Evolutionary conservation across 1,284 basidiomycete species (phyloP).

Genomic region (Amylostereum areolatum): DNA sequence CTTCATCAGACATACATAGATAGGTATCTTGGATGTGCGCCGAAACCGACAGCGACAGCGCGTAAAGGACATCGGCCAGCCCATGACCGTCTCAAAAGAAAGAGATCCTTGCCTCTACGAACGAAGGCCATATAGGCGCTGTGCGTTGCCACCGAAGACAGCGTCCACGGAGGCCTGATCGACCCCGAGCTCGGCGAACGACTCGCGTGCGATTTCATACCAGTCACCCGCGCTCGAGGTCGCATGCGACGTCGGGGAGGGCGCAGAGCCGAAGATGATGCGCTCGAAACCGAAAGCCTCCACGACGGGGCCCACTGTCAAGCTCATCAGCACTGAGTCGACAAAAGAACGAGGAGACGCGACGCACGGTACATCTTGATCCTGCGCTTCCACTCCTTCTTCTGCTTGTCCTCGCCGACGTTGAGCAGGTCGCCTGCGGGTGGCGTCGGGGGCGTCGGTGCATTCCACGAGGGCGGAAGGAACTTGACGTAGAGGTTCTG

Average conservation of each 20-base stretch:
- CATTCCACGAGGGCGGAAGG: slow-evolving; percentile 72
- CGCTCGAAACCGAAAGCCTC: slow-evolving; percentile 57
- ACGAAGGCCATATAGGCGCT: slow-evolving; percentile 46
- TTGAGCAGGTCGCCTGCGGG: slow-evolving; percentile 29
- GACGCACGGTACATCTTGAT: slow-evolving; percentile 87
- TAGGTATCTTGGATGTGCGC: no score
- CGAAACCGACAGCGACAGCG: no score
- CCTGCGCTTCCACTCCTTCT: slow-evolving; percentile 72
- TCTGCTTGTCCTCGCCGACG: slow-evolving; percentile 43
- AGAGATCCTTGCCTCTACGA: no score
- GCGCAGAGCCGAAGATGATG: slow-evolving; percentile 49
- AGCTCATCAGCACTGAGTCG: not conserved
- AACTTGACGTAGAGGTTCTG: slow-evolving; percentile 73
- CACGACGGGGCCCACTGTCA: slow-evolving; percentile 70
- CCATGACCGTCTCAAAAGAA: no score
- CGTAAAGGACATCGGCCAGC: no score
- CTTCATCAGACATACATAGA: no score
- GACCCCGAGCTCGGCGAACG: slow-evolving; percentile 76
- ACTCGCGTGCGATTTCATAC: slow-evolving; percentile 78
- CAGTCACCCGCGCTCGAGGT: slow-evolving; percentile 56
- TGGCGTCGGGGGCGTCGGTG: slow-evolving; percentile 52
- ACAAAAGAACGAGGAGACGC: slow-evolving; percentile 1
- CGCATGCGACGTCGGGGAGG: slow-evolving; percentile 37
- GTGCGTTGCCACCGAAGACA: slow-evolving; percentile 65
- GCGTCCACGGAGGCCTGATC: slow-evolving; percentile 74